These are phyloP conservation scores for Ceratocystis harringtonii DNA, from an alignment of 2,329 filamentous ascomycete species.

Conservation along the genomic window DNA sequence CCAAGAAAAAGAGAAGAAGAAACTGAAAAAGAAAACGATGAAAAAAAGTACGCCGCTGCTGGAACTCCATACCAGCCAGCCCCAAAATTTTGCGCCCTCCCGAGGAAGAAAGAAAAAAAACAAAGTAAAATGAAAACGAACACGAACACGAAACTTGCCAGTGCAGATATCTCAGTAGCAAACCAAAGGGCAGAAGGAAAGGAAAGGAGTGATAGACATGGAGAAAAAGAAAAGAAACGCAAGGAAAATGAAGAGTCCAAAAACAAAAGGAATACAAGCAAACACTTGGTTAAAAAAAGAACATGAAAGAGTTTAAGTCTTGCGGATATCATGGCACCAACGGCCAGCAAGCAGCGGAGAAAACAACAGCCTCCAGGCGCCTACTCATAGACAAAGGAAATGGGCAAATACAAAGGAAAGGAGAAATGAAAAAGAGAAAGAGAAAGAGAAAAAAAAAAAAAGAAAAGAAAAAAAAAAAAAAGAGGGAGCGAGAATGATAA, in stretches of 20 bases:
- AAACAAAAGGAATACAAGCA: neutral
- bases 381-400: neutral
- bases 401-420: neutral
- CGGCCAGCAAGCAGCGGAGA: neutral
- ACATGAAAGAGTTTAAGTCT: neutral
- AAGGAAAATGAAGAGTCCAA: neutral
- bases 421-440: conserved; percentile 1
- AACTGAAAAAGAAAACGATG: neutral
- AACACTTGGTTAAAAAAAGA: neutral
- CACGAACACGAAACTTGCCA: neutral
- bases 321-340: neutral
- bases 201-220: conserved; percentile 6
- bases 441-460: neutral
- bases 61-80: neutral
- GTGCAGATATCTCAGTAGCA: conserved; percentile 6
- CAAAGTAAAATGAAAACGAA: neutral
- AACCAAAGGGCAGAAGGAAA: neutral
- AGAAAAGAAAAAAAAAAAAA: conserved; percentile 3
- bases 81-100: neutral
- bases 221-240: neutral
- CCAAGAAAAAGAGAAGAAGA: neutral
- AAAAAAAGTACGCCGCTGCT: neutral
- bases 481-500: neutral
- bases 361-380: neutral
- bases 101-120: neutral